Evolutionary conservation across 2,329 filamentous ascomycete species (phyloP), one percentile per base, ranked within the genome.

Genomic region (Escovopsis sp.): DNA sequence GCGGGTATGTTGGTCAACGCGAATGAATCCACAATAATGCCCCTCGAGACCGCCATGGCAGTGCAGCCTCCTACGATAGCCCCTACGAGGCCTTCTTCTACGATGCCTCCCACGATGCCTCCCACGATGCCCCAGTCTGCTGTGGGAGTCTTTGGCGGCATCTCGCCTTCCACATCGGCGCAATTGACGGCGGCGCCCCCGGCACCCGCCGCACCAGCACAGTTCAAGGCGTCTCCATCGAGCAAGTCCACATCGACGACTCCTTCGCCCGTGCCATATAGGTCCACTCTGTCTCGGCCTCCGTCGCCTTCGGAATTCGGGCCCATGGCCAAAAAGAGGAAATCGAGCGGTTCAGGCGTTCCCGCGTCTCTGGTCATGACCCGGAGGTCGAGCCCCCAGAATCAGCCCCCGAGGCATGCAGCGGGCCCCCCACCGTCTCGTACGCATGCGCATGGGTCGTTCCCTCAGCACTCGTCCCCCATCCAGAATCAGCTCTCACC

Each of bases 301-400:
- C 69, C 73, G 5, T 90, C 85, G 1, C 82, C 84, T 1, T 72
- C 67, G 12, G 67, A 75, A 35, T 60, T 66, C 23, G 79, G 75
- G 1, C 80, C 80, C 2, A 66, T 66, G 25, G 69, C 73, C 30
- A 94, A 92, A 64, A 86, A 86, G 59, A 72, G 86, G 42, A 94
- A 93, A 55, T 76, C 79, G 5, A 86, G 78, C 52, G 68, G 67
- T 28, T 70, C 72, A 25, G 83, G 83, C 53, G 61, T 92, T 12
- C 81, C 84, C 1, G 75, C 70, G 14, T 76, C 72, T 13, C 58
- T 93, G 45, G 71, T 78, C 7, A 93, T 94, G 86, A 93, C 86
- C 2, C 75, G 75, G 37, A 63, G 90, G 26, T 81, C 90, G 45
- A 76, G 72, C 2, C 61, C 56, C 33, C 65, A 52, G 45, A 57